phyloP scores from a whole-genome alignment of 495 filamentous ascomycete species.

The Cercophora newfieldiana region DNA sequence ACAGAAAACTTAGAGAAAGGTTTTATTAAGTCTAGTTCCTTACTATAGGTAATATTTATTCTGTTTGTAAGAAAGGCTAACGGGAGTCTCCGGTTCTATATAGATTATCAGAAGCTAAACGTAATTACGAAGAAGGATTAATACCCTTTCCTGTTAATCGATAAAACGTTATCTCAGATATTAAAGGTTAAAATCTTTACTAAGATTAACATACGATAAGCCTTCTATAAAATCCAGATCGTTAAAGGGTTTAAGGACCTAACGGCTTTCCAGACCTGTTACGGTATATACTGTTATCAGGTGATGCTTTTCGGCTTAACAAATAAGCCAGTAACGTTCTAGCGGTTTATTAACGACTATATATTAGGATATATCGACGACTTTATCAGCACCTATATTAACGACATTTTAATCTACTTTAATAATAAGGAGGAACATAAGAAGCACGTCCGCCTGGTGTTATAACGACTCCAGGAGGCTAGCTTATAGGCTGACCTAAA shows the following conservation, averaged over 20 bases:
- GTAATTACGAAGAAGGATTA: conserved; percentile 1
- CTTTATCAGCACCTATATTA: conserved; percentile 13
- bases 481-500: not conserved
- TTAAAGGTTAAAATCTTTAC: conserved; percentile 2
- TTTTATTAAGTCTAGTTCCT: not conserved
- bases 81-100: not conserved
- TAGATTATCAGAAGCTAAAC: conserved; percentile 6
- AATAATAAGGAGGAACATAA: not conserved
- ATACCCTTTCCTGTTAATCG: conserved; percentile 4
- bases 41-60: not conserved
- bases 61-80: not conserved
- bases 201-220: not conserved
- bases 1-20: not conserved
- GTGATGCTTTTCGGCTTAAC: conserved; percentile 39
- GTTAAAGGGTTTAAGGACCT: conserved; percentile 28
- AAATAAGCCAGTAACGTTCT: conserved; percentile 26
- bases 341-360: conserved; percentile 36
- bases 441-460: not conserved
- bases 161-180: not conserved
- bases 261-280: conserved; percentile 35
- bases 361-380: conserved; percentile 29
- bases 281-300: conserved; percentile 32
- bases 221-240: conserved; percentile 25
- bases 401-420: not conserved
- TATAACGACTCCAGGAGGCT: not conserved